Percentiles rank a stretch among this genome's conserved stretches.
Evolutionary conservation across 2,329 filamentous ascomycete genomes (phyloP).

Genomic region (Fusarium fracticaudum): DNA sequence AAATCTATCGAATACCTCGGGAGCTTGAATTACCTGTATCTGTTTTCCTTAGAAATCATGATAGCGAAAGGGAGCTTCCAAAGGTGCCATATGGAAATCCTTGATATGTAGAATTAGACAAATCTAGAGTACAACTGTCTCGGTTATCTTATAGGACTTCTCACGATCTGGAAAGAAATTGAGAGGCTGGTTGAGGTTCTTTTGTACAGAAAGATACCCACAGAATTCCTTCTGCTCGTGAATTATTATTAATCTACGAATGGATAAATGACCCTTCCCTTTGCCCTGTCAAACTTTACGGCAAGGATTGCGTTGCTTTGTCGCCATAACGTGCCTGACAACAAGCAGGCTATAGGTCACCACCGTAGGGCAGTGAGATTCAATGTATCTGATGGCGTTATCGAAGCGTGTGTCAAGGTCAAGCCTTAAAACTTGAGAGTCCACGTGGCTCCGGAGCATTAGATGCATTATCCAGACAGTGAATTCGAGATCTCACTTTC

Average conservation of each 20-base stretch:
- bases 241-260: no score
- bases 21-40: not conserved
- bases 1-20: not conserved
- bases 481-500: not conserved
- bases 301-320: not conserved
- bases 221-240: not conserved
- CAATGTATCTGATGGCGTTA: not conserved
- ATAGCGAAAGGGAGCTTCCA: not conserved
- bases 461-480: not conserved
- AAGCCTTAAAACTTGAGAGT: not conserved
- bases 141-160: not conserved
- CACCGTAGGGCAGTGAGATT: not conserved
- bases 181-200: not conserved
- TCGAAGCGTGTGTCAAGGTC: not conserved
- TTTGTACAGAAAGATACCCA: not conserved
- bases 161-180: not conserved
- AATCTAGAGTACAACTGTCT: not conserved
- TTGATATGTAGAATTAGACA: not conserved
- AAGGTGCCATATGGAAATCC: no score
- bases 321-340: not conserved
- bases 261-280: not conserved
- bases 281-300: not conserved
- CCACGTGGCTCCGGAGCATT: not conserved
- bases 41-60: not conserved
- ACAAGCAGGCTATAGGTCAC: not conserved